These are phyloP conservation scores for Chrysanthemum lavandulifolium DNA, from an alignment of 129 eudicot genomes.

Conservation along the genomic window DNA sequence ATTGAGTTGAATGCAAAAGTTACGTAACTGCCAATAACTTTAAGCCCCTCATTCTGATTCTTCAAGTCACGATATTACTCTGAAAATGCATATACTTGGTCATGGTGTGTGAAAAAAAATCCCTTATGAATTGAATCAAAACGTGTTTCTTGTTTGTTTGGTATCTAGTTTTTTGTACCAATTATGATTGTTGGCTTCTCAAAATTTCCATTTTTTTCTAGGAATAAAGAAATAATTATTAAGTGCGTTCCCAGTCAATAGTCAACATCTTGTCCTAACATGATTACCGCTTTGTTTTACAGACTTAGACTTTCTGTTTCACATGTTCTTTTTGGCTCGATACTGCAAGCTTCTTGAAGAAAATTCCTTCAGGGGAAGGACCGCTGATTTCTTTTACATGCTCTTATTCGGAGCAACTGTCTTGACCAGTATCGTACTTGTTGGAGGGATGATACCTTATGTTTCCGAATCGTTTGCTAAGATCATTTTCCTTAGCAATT, in stretches of 20 bases:
- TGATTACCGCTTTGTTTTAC: constrained; percentile 26
- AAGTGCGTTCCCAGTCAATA: neutral
- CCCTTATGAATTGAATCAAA: neutral
- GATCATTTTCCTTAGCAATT: constrained; percentile 95
- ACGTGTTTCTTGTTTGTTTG: neutral
- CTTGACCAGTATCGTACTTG: constrained; percentile 83
- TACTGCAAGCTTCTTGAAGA: constrained; percentile 99
- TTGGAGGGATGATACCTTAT: constrained; percentile 97
- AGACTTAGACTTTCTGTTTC: constrained; percentile 98
- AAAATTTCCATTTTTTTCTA: neutral
- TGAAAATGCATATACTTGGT: neutral
- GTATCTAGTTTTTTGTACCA: neutral
- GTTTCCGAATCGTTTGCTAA: constrained; percentile 91
- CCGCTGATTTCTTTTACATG: constrained; percentile 98
- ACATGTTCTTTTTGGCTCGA: constrained; percentile 99
- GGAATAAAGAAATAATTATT: neutral
- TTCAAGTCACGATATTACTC: neutral
- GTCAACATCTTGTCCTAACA: constrained; percentile 7
- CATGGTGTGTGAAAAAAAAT: neutral
- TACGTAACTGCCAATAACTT: neutral
- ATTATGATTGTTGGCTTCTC: neutral
- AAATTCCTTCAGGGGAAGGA: constrained; percentile 91
- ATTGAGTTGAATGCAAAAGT: no score
- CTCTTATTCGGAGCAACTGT: constrained; percentile 89
- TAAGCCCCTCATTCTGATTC: constrained; percentile 1